Base-by-base conservation (phyloP, 805 yeast species). In the Lipomyces mesembrius region DNA sequence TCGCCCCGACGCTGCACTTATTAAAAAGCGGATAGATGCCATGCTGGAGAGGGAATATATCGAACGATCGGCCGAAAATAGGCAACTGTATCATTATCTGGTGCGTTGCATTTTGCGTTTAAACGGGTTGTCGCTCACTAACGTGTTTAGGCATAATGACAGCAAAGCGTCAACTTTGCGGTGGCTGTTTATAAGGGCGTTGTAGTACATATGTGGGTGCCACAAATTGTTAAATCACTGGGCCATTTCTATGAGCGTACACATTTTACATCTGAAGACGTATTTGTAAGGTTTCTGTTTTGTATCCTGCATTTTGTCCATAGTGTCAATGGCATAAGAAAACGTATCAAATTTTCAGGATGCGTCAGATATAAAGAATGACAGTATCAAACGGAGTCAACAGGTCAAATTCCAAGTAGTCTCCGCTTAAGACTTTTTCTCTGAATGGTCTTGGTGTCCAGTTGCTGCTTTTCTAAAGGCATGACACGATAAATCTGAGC, bases 1-100 rank as follows among this genome's bases (percentile, higher is more conserved):
- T 76, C 84, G 83, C 60, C 92, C 97, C 1, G 85, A 85, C 65
- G 87, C 89, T 7, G 76, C 83, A 5, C 79, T 87, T 64, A 88
- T 92, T 67, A 91, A 91, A 75, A 85, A 83, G 71, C 83, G 95
- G 60, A 83, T 92, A 4, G 94, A 89, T 70, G 88, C 86, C 22
- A 78, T 92, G 67, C 80, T 93, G 54, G 96, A 91, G 63, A 85
- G 90, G 72, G 98, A 93, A 74, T 92, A 92, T 73, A 75, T 93
- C 62, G 87, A 86, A 68, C 83, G 97, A 74, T 91, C 88, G 74
- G 83, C 84, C 0, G 84, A 84, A 0, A 87, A 88, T 68, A 78
- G 86, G 58, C 81, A 82, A 60, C 68, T 85, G 5, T 91, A 90
- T 76, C 87, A 86, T 72, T 90, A 90, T 75, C 79, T 90, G 64